These are phyloP conservation scores for Phytophthora multivora DNA, from an alignment of 352 stramenopile genomes.

Conservation along the genomic window DNA sequence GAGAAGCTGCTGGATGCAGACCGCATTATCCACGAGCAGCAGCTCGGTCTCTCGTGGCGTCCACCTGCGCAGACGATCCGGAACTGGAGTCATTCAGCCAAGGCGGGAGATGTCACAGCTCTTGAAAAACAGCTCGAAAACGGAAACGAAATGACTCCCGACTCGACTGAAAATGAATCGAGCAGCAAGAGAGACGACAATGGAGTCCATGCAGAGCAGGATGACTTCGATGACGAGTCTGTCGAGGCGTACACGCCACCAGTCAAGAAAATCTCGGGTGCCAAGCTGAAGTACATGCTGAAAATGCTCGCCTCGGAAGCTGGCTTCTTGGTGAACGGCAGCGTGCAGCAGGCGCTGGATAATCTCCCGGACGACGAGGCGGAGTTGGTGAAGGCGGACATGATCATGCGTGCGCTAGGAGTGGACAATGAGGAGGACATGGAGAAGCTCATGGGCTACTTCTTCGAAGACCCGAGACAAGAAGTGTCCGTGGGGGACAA, in stretches of 20 bases:
- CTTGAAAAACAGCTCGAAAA: slow-evolving; percentile 32
- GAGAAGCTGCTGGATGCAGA: slow-evolving; percentile 90
- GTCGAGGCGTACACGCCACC: slow-evolving; percentile 47
- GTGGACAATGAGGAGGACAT: slow-evolving; percentile 90
- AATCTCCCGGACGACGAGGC: slow-evolving; percentile 74
- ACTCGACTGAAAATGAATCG: slow-evolving; percentile 20
- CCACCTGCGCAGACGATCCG: slow-evolving; percentile 59
- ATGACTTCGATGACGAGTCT: slow-evolving; percentile 53
- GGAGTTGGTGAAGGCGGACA: slow-evolving; percentile 86
- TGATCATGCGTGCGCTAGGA: slow-evolving; percentile 87
- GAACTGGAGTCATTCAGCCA: slow-evolving; percentile 49
- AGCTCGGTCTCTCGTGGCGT: slow-evolving; percentile 86
- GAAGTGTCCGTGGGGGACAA: slow-evolving; percentile 40
- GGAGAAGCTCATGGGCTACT: slow-evolving; percentile 77
- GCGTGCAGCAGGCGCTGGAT: slow-evolving; percentile 80
- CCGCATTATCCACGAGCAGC: slow-evolving; percentile 90
- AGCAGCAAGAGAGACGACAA: slow-evolving; percentile 36
- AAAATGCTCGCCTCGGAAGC: slow-evolving; percentile 85
- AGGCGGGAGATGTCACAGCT: slow-evolving; percentile 13
- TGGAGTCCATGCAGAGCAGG: slow-evolving; percentile 14
- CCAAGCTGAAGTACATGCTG: slow-evolving; percentile 90
- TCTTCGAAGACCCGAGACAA: slow-evolving; percentile 73
- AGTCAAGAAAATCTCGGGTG: slow-evolving; percentile 72
- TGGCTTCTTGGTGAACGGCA: slow-evolving; percentile 88
- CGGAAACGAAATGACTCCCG: slow-evolving; percentile 8